These are phyloP conservation scores for Nicotiana tabacum DNA, from an alignment of 257 asterid genomes.

Conservation along the genomic window DNA sequence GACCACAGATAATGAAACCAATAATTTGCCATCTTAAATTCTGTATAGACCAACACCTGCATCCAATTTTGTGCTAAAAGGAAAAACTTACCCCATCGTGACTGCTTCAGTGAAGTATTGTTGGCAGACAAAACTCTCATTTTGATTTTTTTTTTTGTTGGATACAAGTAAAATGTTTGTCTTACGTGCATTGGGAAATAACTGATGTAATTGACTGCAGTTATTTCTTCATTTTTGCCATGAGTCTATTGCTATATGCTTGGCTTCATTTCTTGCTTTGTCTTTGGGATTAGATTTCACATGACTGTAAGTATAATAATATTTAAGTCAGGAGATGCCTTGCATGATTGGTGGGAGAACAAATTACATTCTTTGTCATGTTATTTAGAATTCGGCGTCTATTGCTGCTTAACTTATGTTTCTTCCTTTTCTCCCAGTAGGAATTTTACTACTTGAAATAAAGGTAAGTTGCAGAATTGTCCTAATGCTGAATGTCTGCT, in stretches of 20 bases:
- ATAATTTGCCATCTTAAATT: not conserved
- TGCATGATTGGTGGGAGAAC: not conserved
- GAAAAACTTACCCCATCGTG: not conserved
- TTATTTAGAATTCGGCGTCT: not conserved
- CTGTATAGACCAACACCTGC: not conserved
- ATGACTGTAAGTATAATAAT: not conserved
- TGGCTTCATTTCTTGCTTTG: not conserved
- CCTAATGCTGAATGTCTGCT: not conserved
- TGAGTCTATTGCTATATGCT: not conserved
- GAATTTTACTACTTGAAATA: not conserved
- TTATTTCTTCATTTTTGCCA: not conserved
- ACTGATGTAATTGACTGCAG: not conserved
- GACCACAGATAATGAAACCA: not conserved
- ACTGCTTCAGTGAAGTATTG: not conserved
- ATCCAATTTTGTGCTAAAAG: not conserved
- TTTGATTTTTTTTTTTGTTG: not conserved
- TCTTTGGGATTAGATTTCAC: not conserved
- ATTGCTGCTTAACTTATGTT: not conserved
- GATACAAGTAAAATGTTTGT: not conserved
- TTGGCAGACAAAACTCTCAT: not conserved
- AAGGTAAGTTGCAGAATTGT: not conserved
- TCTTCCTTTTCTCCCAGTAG: not conserved
- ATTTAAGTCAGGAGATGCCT: not conserved
- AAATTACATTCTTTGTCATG: not conserved
- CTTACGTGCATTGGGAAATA: not conserved